These are phyloP conservation scores for Aspergillus haitiensis DNA, from an alignment of 495 filamentous ascomycete species.

Conservation along the genomic window DNA sequence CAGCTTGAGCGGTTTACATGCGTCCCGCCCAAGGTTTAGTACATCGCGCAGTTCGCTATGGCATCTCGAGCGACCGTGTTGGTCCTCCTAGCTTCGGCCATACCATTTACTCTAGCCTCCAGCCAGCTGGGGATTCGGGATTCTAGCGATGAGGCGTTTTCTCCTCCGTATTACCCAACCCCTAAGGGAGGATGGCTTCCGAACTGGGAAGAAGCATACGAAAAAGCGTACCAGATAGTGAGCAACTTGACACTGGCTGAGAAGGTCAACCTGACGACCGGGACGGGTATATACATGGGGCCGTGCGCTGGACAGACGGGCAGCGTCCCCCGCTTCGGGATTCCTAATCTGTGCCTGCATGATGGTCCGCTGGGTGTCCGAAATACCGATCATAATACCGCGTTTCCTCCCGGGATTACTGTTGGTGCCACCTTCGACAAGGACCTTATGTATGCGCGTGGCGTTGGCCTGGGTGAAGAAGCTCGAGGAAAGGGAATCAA, in stretches of 20 bases:
- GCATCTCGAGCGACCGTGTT: not conserved
- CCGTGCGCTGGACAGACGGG: slow-evolving; percentile 48
- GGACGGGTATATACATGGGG: slow-evolving; percentile 52
- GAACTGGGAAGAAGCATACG: slow-evolving; percentile 80
- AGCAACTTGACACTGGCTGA: slow-evolving; percentile 83
- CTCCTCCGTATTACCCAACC: slow-evolving; percentile 78
- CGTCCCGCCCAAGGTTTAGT: not conserved
- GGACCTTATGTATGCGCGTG: slow-evolving; percentile 66
- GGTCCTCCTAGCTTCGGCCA: not conserved
- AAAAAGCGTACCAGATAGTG: slow-evolving; percentile 75
- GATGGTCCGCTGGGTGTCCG: slow-evolving; percentile 49
- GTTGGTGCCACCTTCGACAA: slow-evolving; percentile 58
- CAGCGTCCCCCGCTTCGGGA: slow-evolving; percentile 40
- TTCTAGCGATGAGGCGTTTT: slow-evolving; percentile 23
- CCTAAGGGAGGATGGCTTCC: slow-evolving; percentile 70
- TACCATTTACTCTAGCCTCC: slow-evolving; percentile 5
- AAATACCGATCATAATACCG: slow-evolving; percentile 57
- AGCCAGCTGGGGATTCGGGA: slow-evolving; percentile 3
- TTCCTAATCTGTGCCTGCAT: slow-evolving; percentile 46
- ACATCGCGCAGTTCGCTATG: not conserved
- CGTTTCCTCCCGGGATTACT: slow-evolving; percentile 57
- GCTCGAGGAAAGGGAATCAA: slow-evolving; percentile 73
- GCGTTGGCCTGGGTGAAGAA: slow-evolving; percentile 66
- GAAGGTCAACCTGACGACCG: slow-evolving; percentile 94
- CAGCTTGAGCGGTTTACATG: not conserved